Conservation (phyloP, 2,329 filamentous ascomycete species). For the Lasiodiplodia theobromae region DNA sequence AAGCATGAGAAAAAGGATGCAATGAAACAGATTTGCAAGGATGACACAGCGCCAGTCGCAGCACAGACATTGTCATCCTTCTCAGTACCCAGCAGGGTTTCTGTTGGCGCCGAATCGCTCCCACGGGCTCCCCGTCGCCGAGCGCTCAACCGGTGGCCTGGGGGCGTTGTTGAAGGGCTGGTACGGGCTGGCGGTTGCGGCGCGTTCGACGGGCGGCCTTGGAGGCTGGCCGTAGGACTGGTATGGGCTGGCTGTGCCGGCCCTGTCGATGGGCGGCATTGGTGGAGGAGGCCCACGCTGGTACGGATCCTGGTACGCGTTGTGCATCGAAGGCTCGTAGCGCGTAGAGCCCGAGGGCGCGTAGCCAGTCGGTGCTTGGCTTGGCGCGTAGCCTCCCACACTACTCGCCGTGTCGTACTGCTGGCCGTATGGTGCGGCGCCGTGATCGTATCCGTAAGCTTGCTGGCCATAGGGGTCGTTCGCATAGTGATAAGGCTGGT, state of each 20-base stretch:
- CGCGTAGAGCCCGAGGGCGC: conserved; percentile 33
- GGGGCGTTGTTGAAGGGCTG: conserved; percentile 9
- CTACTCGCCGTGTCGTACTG: conserved; percentile 19
- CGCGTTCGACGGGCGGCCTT: background rate
- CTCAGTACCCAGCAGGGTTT: conserved; percentile 9
- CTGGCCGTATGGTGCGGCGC: conserved; percentile 7
- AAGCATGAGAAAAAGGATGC: conserved; percentile 8
- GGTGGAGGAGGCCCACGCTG: conserved; percentile 12
- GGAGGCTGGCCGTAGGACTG: background rate
- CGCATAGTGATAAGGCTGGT: conserved; percentile 26
- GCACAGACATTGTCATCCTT: background rate
- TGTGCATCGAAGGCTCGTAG: conserved; percentile 26
- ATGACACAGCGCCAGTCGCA: background rate
- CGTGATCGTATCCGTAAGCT: background rate
- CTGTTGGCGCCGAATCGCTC: conserved; percentile 18
- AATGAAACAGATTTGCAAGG: conserved; percentile 8
- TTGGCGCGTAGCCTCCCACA: conserved; percentile 23
- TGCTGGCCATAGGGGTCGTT: conserved; percentile 18
- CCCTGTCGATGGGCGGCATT: conserved; percentile 29
- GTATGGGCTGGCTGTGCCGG: conserved; percentile 30
- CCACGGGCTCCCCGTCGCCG: conserved; percentile 14
- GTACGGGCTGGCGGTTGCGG: conserved; percentile 18
- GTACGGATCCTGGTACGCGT: conserved; percentile 22
- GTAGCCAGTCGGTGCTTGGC: conserved; percentile 29
- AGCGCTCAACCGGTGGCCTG: conserved; percentile 6